These are phyloP conservation scores for Cytospora piceae DNA, from an alignment of 2,329 filamentous ascomycete species.

Conservation along the genomic window DNA sequence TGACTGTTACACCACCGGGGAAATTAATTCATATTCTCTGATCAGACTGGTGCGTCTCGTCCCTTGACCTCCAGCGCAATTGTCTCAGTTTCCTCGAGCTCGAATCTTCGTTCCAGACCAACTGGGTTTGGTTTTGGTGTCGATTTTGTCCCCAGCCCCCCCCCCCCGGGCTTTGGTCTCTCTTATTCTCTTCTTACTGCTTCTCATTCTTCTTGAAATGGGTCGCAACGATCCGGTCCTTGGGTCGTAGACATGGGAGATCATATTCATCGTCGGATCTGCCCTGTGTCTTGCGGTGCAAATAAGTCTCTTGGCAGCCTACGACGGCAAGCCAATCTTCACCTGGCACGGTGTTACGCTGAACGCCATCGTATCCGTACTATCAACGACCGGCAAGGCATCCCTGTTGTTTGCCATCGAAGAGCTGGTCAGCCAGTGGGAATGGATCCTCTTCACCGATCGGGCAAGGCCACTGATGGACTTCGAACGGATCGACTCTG, in stretches of 20 bases:
- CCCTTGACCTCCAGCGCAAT: no score
- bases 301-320: background rate
- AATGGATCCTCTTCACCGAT: conserved; percentile 18
- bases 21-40: no score
- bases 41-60: no score
- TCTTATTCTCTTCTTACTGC: no score
- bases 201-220: background rate
- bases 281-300: conserved; percentile 2
- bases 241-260: background rate
- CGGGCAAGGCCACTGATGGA: conserved; percentile 10
- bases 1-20: no score
- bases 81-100: no score
- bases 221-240: background rate
- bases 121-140: no score
- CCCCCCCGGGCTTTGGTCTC: no score
- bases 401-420: conserved; percentile 8
- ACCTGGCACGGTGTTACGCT: conserved; percentile 21
- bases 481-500: conserved; percentile 21
- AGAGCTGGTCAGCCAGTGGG: conserved; percentile 23
- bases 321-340: conserved; percentile 8
- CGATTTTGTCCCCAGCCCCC: no score
- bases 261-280: conserved; percentile 5
- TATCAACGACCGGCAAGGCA: conserved; percentile 15
- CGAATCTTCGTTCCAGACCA: no score
- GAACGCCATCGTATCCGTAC: conserved; percentile 15